Evolutionary conservation across 495 filamentous ascomycete species (phyloP).

Genomic region (Tetracladium setigerum): DNA sequence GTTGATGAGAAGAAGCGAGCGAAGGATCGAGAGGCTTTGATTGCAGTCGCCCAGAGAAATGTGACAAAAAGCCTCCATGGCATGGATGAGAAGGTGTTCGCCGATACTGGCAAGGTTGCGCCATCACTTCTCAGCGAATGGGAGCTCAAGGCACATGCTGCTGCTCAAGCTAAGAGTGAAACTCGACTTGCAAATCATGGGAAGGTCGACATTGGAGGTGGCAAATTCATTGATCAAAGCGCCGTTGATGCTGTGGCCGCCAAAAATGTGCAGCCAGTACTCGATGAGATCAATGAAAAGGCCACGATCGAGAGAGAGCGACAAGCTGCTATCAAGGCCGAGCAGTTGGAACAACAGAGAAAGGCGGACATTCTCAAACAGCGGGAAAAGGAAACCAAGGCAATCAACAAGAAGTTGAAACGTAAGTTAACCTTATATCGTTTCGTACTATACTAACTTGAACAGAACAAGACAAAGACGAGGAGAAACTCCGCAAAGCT

Average conservation of each 20-base stretch:
- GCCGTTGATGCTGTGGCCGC: constrained; percentile 78
- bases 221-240: constrained; percentile 68
- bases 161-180: constrained; percentile 59
- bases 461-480: constrained; percentile 39
- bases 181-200: constrained; percentile 45
- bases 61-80: constrained; percentile 68
- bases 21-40: constrained; percentile 62
- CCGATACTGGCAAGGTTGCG: constrained; percentile 68
- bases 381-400: constrained; percentile 21
- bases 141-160: constrained; percentile 65
- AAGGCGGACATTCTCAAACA: constrained; percentile 38
- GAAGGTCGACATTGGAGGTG: constrained; percentile 73
- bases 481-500: constrained; percentile 39
- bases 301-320: constrained; percentile 60
- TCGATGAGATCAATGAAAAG: constrained; percentile 82
- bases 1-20: constrained; percentile 71
- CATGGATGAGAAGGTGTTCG: constrained; percentile 73
- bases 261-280: constrained; percentile 71
- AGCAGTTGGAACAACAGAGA: constrained; percentile 39
- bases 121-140: constrained; percentile 65
- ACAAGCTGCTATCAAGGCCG: constrained; percentile 40
- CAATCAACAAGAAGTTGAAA: constrained; percentile 18
- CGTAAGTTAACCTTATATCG: constrained; percentile 8
- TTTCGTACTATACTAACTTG: not conserved
- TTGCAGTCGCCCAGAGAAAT: constrained; percentile 76